Evolutionary conservation across 352 stramenopile species (phyloP), one percentile per base, ranked within the genome.

Genomic region (Phytophthora fragariae): DNA sequence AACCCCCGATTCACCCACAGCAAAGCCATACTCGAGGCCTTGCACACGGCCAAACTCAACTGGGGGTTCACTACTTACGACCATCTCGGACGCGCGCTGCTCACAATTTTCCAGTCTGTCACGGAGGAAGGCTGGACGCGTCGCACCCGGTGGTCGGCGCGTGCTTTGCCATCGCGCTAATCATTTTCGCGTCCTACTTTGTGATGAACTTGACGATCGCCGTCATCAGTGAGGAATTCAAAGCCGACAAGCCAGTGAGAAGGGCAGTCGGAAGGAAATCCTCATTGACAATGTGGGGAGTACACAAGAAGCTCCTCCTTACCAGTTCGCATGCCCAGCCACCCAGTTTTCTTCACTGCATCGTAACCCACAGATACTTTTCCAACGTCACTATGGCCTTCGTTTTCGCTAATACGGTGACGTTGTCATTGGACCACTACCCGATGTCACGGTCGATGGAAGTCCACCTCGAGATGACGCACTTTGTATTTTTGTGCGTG

Each of bases 1-100:
- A 93, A 90, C 39, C 62, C 49, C 12, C 79, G 86, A 3, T 95
- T 96, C 63, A 63, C 46, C 37, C 68, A 21, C 10, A 62, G 1
- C 57, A 71, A 1, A 8, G 81, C 81, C 6, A 89, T 81, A 68
- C 60, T 84, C 1, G 46, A 78, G 15, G 83, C 76, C 8, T 63
- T 87, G 5, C 95, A 92, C 65, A 73, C 64, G 10, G 50, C 60
- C 0, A 69, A 73, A 10, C 62, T 97, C 0, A 94, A 98, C 57
- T 98, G 80, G 70, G 96, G 95, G 0, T 97, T 93, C 60, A 97
- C 92, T 1, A 92, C 75, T 21, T 99, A 98, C 68, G 94, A 99
- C 79, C 87, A 96, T 64, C 91, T 98, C 47, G 73, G 76, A 5
- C 83, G 63, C 14, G 86, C 93, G 7, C 97, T 98, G 44, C 75